Evolutionary conservation across 1,284 basidiomycete genomes (phyloP).

Genomic region (Marasmius tenuissimus): DNA sequence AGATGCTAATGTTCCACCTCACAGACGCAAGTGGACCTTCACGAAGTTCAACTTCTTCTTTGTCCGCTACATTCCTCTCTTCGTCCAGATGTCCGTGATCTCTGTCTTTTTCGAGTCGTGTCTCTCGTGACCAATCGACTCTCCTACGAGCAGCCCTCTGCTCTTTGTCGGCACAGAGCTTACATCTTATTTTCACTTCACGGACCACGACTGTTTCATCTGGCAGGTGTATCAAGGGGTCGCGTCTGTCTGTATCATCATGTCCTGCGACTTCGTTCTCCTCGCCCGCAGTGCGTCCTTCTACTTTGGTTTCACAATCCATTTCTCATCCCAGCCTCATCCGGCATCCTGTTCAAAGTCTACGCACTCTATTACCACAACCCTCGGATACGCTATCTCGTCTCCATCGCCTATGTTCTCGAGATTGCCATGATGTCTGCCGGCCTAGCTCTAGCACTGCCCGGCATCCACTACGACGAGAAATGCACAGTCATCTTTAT

Average conservation of each 20-base stretch:
- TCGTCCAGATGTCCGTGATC: constrained; percentile 4
- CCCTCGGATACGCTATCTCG: background rate
- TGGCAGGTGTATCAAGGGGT: constrained; percentile 2
- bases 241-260: background rate
- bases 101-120: background rate
- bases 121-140: background rate
- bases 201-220: constrained; percentile 2
- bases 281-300: constrained; percentile 1
- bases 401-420: background rate
- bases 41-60: constrained; percentile 11
- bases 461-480: background rate
- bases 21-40: constrained; percentile 5
- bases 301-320: background rate
- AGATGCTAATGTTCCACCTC: background rate
- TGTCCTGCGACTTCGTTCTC: constrained; percentile 1
- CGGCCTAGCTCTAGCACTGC: constrained; percentile 1
- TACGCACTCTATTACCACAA: constrained; percentile 4
- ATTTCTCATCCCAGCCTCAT: background rate
- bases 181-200: constrained; percentile 3
- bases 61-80: constrained; percentile 6
- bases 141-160: background rate
- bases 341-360: background rate
- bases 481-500: background rate
- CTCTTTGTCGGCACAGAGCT: constrained; percentile 8
- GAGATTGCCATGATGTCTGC: constrained; percentile 4